These are phyloP conservation scores for Monosporozyma aerobia DNA, from an alignment of 805 yeast genomes.

Conservation along the genomic window DNA sequence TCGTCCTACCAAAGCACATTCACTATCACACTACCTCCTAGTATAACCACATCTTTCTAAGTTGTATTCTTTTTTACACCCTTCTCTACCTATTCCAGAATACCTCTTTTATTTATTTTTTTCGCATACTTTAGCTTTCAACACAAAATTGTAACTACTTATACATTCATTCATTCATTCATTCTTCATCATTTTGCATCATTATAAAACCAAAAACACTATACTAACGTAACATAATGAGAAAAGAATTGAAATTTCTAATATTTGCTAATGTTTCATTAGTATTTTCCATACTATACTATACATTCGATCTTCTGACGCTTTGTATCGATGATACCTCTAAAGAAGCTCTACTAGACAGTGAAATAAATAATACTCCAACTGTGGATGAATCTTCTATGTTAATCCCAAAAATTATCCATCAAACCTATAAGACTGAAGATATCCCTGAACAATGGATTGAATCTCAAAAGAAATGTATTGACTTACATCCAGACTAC, in stretches of 20 bases:
- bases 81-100: neutral
- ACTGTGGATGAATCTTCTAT: neutral
- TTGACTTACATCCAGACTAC: constrained; percentile 74
- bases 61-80: neutral
- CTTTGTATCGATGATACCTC: constrained; percentile 59
- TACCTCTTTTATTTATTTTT: too few species aligned
- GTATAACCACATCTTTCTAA: neutral
- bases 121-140: neutral
- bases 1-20: neutral
- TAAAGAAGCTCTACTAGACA: constrained; percentile 42
- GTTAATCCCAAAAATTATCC: constrained; percentile 79
- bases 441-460: constrained; percentile 75
- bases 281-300: constrained; percentile 43
- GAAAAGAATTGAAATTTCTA: constrained; percentile 52
- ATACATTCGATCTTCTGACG: constrained; percentile 61
- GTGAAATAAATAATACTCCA: neutral
- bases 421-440: constrained; percentile 78
- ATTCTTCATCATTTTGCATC: neutral
- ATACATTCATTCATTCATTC: neutral
- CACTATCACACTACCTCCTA: neutral
- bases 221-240: constrained; percentile 32
- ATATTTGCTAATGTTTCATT: constrained; percentile 48
- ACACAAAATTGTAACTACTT: neutral
- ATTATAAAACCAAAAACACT: neutral
- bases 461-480: constrained; percentile 64